Evolutionary conservation across 2,329 filamentous ascomycete genomes (phyloP), one percentile per base, ranked within the genome.

Genomic region (Paraphaeosphaeria minitans): DNA sequence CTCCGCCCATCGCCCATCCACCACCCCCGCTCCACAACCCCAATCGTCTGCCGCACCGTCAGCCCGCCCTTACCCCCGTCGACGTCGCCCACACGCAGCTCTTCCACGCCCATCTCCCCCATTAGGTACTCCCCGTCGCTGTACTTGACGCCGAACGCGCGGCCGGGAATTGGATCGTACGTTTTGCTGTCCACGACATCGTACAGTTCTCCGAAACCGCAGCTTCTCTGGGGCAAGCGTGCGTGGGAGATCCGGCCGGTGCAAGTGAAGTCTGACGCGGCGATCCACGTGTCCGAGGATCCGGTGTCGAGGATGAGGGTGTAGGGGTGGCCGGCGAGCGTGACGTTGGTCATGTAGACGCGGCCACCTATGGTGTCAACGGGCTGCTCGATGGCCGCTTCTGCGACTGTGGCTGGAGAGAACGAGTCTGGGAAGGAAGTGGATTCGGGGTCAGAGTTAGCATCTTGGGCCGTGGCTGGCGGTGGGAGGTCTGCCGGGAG

Each of bases 281-380:
- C 67, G 31, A 67, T 50, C 69, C 71, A 75, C 2, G 68, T 75
- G 41, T 75, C 71, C 9, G 60, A 60, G 31, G 56, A 63, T 14
- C 70, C 71, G 2, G 71, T 70, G 47, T 73, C 71, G 50, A 73
- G 62, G 10, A 73, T 67, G 39, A 72, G 52, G 6, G 64, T 66
- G 46, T 71, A 70, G 5, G 55, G 21, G 2, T 55, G 39, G 9
- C 19, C 50, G 16, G 56, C 64, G 21, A 73, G 46, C 2, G 64
- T 68, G n/a, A 72, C 54, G 29, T 65, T 66, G n/a, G 66, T 66
- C 62, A 73, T 69, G 56, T 74, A 74, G 13, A 75, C 66, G 29
- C 71, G 62, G 14, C 71, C 68, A 7, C 66, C 67, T 1, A 73
- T 51, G 19, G 69, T 71, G 46, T 63, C 50, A 27, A 74, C 61